Evolutionary conservation across 495 filamentous ascomycete genomes (phyloP), one percentile per base, ranked within the genome.

Genomic region (Hyphodiscus hymeniophilus): DNA sequence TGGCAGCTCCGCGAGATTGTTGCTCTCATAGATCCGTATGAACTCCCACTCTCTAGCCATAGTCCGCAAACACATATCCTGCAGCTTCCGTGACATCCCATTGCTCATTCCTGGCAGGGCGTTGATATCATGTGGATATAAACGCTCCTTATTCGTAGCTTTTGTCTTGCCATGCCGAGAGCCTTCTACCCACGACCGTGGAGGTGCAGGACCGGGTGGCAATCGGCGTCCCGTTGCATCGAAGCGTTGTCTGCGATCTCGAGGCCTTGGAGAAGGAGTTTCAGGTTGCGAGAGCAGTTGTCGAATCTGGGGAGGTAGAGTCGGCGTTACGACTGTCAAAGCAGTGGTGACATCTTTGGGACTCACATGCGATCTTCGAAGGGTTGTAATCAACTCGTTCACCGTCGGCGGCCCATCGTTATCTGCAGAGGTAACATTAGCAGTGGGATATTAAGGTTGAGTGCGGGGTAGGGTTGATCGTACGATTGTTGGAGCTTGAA

Each of bases 11-110:
- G 77, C 73, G 3, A 92, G 64, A 52, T 84, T 80, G 41, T 81
- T 66, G 31, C 73, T 79, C 55, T 87, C 79, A 55, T 84, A 87
- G 16, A 74, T 66, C 13, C 75, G 45, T 57, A 89, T 78, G 56
- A 75, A 81, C 2, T 73, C 66, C 86, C 85, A 94, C 42, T 85
- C 74, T n/a, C 59, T 52, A 1, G 78, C 83, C 58, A 92, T 75
- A 6, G 60, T 62, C 50, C 76, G 75, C 20, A 92, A 62, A 16
- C 74, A 51, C 4, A 65, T 63, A 58, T 84, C 77, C 18, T 51
- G 56, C 4, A 91, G 65, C 47, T 76, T 15, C 63, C 63, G 42
- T 61, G 57, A 2, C 39, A 56, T 1, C 76, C 23, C 38, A 11
- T n/a, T n/a, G n/a, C 34, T 13, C 78, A 18, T 73, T 65, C 70